Conservation (phyloP, 371 early-diverging fungal species). For the Mortierella sp. region DNA sequence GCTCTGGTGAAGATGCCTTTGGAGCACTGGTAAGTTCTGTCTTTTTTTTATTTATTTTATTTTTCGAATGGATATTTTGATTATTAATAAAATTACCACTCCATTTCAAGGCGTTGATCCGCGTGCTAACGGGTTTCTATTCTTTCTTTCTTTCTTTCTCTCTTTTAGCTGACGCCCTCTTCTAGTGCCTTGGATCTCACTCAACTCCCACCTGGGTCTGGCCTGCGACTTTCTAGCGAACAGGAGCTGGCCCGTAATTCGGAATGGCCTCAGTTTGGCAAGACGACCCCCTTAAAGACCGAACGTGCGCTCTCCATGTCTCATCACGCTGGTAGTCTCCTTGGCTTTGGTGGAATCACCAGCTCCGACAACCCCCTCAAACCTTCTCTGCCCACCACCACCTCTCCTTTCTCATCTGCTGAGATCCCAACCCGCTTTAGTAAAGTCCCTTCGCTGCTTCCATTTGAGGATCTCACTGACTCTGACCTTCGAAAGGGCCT, state of each 20-base stretch:
- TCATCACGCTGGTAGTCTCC: constrained; percentile 20
- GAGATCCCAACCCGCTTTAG: constrained; percentile 43
- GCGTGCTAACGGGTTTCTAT: not conserved
- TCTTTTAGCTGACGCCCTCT: constrained; percentile 37
- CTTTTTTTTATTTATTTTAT: not conserved
- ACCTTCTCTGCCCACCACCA: constrained; percentile 39
- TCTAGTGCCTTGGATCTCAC: constrained; percentile 60
- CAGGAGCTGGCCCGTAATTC: constrained; percentile 58
- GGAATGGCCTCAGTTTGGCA: constrained; percentile 61
- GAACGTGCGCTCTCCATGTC: constrained; percentile 18
- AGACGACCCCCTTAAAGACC: constrained; percentile 12
- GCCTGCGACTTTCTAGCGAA: constrained; percentile 51
- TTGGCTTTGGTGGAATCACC: constrained; percentile 27
- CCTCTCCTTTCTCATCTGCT: constrained; percentile 42
- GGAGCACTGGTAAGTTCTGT: constrained; percentile 34
- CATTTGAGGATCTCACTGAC: constrained; percentile 36
- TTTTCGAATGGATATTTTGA: no score
- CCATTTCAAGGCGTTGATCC: not conserved
- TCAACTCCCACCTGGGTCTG: constrained; percentile 51
- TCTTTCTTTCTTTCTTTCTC: not conserved
- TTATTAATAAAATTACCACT: not conserved
- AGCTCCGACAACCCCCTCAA: constrained; percentile 24
- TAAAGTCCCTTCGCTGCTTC: constrained; percentile 26
- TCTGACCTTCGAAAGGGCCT: constrained; percentile 6
- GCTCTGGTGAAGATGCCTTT: constrained; percentile 48